phyloP scores from a whole-genome alignment of 345 rosid genomes.

The Euphorbia peplus region DNA sequence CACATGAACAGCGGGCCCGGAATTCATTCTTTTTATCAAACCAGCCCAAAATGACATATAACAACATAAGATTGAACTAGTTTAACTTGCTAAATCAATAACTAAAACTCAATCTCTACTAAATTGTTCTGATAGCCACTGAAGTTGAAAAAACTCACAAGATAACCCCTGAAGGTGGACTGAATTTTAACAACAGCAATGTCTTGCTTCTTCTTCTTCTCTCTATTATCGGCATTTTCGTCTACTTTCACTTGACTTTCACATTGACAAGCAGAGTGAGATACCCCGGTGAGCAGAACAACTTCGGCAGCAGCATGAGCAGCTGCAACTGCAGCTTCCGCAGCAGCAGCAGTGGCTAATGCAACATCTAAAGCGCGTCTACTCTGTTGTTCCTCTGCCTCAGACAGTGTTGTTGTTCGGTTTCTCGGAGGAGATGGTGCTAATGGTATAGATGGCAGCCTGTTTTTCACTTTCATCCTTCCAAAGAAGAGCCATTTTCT shows the following conservation, averaged over 20 bases:
- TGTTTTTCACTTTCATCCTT: constrained; percentile 42
- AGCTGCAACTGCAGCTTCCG: constrained; percentile 54
- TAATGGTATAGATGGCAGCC: constrained; percentile 48
- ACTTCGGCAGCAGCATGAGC: constrained; percentile 52
- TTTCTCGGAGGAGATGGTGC: constrained; percentile 33
- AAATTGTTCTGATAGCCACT: too few relatives aligned
- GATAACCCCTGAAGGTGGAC: constrained; percentile 66
- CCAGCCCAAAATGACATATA: too few relatives aligned
- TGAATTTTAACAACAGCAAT: constrained; percentile 62
- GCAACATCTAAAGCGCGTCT: constrained; percentile 46
- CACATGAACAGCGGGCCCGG: too few relatives aligned
- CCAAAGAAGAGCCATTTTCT: constrained; percentile 67
- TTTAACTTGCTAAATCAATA: too few relatives aligned
- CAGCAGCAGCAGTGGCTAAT: constrained; percentile 50
- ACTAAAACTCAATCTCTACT: too few relatives aligned
- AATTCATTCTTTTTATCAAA: too few relatives aligned
- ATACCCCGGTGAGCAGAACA: constrained; percentile 37
- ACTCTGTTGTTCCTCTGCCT: constrained; percentile 37
- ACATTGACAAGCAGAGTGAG: constrained; percentile 26
- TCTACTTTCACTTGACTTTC: constrained; percentile 26
- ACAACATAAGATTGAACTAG: too few relatives aligned
- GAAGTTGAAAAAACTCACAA: constrained; percentile 53
- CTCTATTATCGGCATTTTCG: constrained; percentile 8
- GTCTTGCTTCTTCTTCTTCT: constrained; percentile 24
- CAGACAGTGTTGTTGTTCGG: neutral